These are phyloP conservation scores for Phlyctochytrium bullatum DNA, from an alignment of 192 early-diverging fungal species.

Conservation along the genomic window DNA sequence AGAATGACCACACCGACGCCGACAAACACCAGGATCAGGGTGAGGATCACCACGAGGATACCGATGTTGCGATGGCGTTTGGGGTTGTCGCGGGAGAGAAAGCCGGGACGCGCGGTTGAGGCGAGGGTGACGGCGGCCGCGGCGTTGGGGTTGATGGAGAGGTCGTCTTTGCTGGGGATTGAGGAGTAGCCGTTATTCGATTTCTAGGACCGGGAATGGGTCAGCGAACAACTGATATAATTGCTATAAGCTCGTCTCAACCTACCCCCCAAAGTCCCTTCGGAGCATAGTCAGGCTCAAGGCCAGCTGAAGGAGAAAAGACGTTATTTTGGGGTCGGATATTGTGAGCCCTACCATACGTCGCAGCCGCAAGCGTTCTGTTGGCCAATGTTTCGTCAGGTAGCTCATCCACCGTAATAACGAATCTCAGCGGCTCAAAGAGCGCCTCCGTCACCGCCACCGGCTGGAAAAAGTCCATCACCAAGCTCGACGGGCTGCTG, in stretches of 20 bases:
- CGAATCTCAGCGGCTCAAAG: neutral
- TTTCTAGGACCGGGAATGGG: no score
- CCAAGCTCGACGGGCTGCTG: neutral
- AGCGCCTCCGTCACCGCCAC: neutral
- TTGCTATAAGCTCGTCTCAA: no score
- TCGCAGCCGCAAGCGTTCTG: neutral
- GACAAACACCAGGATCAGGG: neutral
- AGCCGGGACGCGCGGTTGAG: neutral
- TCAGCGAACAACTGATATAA: no score
- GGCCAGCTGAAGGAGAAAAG: neutral
- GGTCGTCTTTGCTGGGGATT: neutral
- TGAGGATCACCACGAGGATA: neutral
- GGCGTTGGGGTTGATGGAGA: no score
- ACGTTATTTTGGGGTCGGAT: no score
- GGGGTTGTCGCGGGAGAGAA: neutral
- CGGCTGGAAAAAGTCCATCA: neutral
- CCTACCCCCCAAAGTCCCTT: no score
- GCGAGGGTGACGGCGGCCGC: neutral
- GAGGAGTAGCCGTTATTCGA: neutral
- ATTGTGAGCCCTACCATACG: neutral
- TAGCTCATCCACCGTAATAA: neutral
- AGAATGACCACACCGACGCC: no score
- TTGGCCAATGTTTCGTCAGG: neutral
- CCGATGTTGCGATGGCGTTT: neutral
- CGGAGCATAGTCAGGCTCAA: no score